Base-by-base conservation (phyloP, 805 yeast species). In the Nakazawaea molendinolei region DNA sequence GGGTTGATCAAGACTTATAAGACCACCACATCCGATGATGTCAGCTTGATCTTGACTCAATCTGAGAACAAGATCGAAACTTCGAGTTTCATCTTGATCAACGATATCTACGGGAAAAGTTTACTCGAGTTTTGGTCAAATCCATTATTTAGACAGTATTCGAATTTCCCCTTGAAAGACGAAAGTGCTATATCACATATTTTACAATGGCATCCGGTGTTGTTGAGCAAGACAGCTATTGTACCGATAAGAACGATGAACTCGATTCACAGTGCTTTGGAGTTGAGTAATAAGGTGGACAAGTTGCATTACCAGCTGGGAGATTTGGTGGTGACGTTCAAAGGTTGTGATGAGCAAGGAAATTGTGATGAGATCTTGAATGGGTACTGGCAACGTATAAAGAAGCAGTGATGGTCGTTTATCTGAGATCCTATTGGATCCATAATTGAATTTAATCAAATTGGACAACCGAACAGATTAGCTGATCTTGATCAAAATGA, bases 181-280 rank as follows among this genome's bases (percentile, higher is more conserved):
- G 76, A 74, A 40, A 67, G 71, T n/a, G 89, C 92, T 0, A 52
- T 90, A 28, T 72, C 85, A n/a, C 97, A 92, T 54, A 65, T 87
- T 30, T 65, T 87, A 47, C 97, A 86, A 58, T 92, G 97, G 98
- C 98, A 90, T 54, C 95, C 96, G 9, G 75, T 72, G 20, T 61
- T 83, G 19, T 65, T 92, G 46, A 70, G 82, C 37, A 81, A 76
- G 50, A 67, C 92, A 3, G 81, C 86, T 0, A 56, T 90, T 12
- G 73, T 92, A 1, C 84, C 86, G 9, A 68, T 77, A 29, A 71
- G 76, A 49, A 58, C 71, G 8, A 67, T 81, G 28, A 73, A 74
- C 10, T 58, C 75, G 23, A 44, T 61, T 13, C 71, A 69, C 43
- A 57, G 62, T 20, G 59, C 63, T 10, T 38, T 58, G 17, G 58